Conservation (phyloP, 345 rosid species). For the Luvunga scandens region DNA sequence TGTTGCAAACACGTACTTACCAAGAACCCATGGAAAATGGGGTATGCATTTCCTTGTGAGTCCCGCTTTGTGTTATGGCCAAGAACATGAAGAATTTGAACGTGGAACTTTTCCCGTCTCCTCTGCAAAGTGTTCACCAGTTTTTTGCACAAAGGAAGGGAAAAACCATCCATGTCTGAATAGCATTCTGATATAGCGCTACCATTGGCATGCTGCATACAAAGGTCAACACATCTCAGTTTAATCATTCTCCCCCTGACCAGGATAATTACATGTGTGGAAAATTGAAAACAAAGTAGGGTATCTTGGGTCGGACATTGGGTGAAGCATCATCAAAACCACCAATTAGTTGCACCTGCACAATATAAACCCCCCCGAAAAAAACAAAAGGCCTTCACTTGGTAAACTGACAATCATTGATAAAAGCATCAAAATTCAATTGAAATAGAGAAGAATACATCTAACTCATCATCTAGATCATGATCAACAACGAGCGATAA, state of each 20-base stretch:
- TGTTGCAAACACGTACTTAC: constrained; percentile 36
- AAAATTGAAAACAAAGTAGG: constrained; percentile 19
- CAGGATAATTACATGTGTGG: constrained; percentile 7
- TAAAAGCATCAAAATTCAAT: background rate
- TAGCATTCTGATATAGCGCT: constrained; percentile 20
- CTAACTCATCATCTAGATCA: constrained; percentile 45
- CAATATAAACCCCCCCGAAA: background rate
- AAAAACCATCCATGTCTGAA: constrained; percentile 46
- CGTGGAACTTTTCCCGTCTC: constrained; percentile 70
- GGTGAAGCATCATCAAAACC: constrained; percentile 66
- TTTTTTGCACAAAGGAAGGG: constrained; percentile 67
- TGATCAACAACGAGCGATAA: constrained; percentile 42
- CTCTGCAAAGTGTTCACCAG: constrained; percentile 55
- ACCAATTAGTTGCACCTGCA: constrained; percentile 89
- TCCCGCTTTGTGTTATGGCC: constrained; percentile 71
- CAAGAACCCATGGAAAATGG: constrained; percentile 70
- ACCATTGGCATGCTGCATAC: constrained; percentile 48
- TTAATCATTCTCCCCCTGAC: constrained; percentile 22
- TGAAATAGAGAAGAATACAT: constrained; percentile 41
- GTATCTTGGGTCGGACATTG: constrained; percentile 43
- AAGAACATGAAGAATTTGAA: constrained; percentile 63
- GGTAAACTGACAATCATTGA: background rate
- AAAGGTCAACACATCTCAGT: constrained; percentile 33
- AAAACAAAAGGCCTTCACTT: background rate
- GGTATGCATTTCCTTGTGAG: constrained; percentile 54